phyloP scores from a whole-genome alignment of 106 monocot genomes.

The Apostasia shenzhenica region DNA sequence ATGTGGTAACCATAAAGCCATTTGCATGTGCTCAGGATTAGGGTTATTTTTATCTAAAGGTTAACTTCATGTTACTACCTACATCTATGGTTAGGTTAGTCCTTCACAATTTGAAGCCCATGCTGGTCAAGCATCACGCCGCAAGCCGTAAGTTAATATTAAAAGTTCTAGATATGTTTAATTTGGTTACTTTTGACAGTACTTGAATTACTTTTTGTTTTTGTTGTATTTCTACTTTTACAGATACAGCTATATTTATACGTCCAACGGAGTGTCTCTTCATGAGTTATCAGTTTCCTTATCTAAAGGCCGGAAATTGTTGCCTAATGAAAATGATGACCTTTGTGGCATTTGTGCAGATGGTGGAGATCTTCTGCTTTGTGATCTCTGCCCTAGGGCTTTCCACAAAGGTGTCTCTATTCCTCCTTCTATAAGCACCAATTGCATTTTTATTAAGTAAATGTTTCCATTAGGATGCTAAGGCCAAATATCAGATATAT shows the following conservation, averaged over 20 bases:
- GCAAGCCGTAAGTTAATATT: conserved; percentile 74
- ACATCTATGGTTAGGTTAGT: conserved; percentile 52
- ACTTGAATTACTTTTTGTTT: conserved; percentile 4
- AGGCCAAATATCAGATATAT: too few relatives aligned
- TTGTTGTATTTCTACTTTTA: not conserved
- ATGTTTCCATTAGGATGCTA: too few relatives aligned
- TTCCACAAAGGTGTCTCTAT: conserved; percentile 71
- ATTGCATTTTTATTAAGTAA: too few relatives aligned
- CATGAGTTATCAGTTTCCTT: conserved; percentile 91
- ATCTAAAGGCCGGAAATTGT: conserved; percentile 56
- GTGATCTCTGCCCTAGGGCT: conserved; percentile 95
- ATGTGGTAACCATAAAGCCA: not conserved
- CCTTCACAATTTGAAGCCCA: conserved; percentile 99
- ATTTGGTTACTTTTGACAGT: not conserved
- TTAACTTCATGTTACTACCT: not conserved
- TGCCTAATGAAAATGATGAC: conserved; percentile 71
- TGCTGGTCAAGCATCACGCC: conserved; percentile 79
- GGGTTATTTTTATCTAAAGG: not conserved
- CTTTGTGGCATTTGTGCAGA: conserved; percentile 88
- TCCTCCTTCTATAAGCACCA: not conserved
- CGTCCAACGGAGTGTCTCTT: conserved; percentile 95
- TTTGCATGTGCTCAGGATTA: not conserved
- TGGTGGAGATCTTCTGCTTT: conserved; percentile 87
- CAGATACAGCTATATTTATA: conserved; percentile 95
- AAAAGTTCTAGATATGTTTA: not conserved